phyloP scores from a whole-genome alignment of 2,329 filamentous ascomycete genomes.

The Penicillium sp. region DNA sequence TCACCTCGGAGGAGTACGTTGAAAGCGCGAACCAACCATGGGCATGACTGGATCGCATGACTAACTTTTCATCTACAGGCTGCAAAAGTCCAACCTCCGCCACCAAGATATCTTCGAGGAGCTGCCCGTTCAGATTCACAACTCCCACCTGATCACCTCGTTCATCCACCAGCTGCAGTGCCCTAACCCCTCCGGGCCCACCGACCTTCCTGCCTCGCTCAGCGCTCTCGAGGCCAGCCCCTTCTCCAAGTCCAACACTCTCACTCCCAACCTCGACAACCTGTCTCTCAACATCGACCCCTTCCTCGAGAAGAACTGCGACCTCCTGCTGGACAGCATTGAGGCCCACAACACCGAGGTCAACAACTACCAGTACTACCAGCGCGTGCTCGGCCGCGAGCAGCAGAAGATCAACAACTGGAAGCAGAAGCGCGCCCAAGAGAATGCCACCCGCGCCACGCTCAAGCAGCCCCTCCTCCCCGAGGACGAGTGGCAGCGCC shows the following conservation, averaged over 20 bases:
- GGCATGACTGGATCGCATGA: not conserved
- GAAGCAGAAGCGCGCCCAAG: slow-evolving; percentile 94
- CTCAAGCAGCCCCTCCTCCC: slow-evolving; percentile 88
- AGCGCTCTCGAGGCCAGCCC: slow-evolving; percentile 71
- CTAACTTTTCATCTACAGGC: slow-evolving; percentile 53
- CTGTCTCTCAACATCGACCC: slow-evolving; percentile 94
- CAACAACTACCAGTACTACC: slow-evolving; percentile 99
- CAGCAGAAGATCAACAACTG: slow-evolving; percentile 95
- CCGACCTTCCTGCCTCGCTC: slow-evolving; percentile 76
- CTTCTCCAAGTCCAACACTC: slow-evolving; percentile 60
- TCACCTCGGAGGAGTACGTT: slow-evolving; percentile 88
- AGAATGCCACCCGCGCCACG: slow-evolving; percentile 81
- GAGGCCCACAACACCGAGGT: slow-evolving; percentile 98
- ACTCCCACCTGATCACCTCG: slow-evolving; percentile 93
- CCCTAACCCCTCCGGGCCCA: slow-evolving; percentile 64
- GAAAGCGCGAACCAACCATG: not conserved
- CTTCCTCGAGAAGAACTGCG: slow-evolving; percentile 97
- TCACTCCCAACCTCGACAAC: slow-evolving; percentile 85
- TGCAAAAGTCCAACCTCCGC: slow-evolving; percentile 90
- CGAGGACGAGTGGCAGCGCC: slow-evolving; percentile 96
- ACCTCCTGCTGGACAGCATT: slow-evolving; percentile 92
- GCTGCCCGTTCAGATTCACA: slow-evolving; percentile 86
- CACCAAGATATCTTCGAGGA: slow-evolving; percentile 94
- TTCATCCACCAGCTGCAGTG: slow-evolving; percentile 90
- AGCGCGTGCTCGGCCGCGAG: slow-evolving; percentile 88